A percentile compares a stretch with the other conserved stretches of the same genome.
Conservation (phyloP, 2,329 filamentous ascomycete species). For the Colletotrichum neosansevieriae region DNA sequence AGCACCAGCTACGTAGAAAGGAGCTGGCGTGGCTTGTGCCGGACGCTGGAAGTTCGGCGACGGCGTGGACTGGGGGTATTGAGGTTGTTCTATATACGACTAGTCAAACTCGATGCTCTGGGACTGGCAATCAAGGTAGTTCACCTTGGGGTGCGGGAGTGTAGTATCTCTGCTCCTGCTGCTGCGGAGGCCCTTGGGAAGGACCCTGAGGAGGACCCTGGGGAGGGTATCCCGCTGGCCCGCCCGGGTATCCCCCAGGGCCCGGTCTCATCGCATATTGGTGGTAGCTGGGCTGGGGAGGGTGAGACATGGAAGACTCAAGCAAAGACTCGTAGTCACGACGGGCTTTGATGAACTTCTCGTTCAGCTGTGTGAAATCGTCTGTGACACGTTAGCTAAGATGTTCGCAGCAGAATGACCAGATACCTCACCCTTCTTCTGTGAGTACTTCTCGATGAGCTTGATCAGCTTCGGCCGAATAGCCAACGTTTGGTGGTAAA, state of each 20-base stretch:
- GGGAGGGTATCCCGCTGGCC: slow-evolving; percentile 53
- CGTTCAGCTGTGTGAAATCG: slow-evolving; percentile 97
- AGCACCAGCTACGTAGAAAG: slow-evolving; percentile 75
- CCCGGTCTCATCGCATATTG: slow-evolving; percentile 71
- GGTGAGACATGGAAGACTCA: slow-evolving; percentile 95
- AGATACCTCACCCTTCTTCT: slow-evolving; percentile 84
- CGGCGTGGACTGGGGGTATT: slow-evolving; percentile 62
- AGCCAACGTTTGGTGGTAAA: slow-evolving; percentile 91
- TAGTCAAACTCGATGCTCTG: slow-evolving; percentile 46
- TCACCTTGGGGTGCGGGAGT: slow-evolving; percentile 68
- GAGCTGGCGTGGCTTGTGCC: slow-evolving; percentile 62
- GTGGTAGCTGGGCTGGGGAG: slow-evolving; percentile 83
- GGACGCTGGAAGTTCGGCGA: slow-evolving; percentile 68
- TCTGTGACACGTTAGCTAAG: slow-evolving; percentile 64
- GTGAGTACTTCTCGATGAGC: slow-evolving; percentile 97
- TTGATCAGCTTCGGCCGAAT: slow-evolving; percentile 98
- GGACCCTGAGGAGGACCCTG: slow-evolving; percentile 54
- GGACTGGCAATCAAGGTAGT: slow-evolving; percentile 42
- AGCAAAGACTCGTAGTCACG: slow-evolving; percentile 96
- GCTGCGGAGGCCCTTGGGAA: slow-evolving; percentile 41
- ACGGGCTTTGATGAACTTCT: slow-evolving; percentile 99
- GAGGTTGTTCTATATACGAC: slow-evolving; percentile 54
- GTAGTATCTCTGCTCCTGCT: slow-evolving; percentile 69
- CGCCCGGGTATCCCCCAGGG: slow-evolving; percentile 57
- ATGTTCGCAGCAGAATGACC: neutral